These are phyloP conservation scores for Huntiella moniliformis DNA, from an alignment of 2,329 filamentous ascomycete genomes.

Conservation along the genomic window DNA sequence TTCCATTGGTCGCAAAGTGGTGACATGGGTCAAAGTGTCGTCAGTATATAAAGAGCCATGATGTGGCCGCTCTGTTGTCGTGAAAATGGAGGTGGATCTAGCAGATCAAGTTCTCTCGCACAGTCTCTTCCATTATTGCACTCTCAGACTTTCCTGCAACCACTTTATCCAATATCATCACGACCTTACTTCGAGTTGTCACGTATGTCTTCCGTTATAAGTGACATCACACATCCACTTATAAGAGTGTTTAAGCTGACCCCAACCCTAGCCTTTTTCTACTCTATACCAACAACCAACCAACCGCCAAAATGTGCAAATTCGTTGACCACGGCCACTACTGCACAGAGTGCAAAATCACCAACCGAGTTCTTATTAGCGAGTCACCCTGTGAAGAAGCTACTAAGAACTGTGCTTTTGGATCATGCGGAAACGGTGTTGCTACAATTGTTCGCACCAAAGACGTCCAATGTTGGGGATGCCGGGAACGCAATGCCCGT, in stretches of 20 bases:
- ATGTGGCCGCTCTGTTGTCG: too few relatives aligned
- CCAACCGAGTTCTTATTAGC: slow-evolving; percentile 22
- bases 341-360: slow-evolving; percentile 19
- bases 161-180: not conserved
- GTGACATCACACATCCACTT: slow-evolving; percentile 3
- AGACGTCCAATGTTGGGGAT: slow-evolving; percentile 20
- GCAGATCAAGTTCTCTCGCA: too few relatives aligned
- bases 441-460: slow-evolving; percentile 17
- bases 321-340: slow-evolving; percentile 20
- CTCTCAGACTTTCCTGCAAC: too few relatives aligned
- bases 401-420: slow-evolving; percentile 18
- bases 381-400: slow-evolving; percentile 19
- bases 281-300: too few relatives aligned
- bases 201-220: not conserved
- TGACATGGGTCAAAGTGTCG: too few relatives aligned
- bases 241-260: slow-evolving; percentile 14
- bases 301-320: slow-evolving; percentile 19
- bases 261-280: not conserved
- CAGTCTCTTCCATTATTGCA: too few relatives aligned
- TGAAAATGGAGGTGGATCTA: too few relatives aligned
- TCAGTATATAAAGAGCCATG: too few relatives aligned
- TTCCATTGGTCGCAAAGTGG: too few relatives aligned
- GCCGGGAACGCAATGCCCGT: slow-evolving; percentile 12
- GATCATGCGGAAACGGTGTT: slow-evolving; percentile 20
- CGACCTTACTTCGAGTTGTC: not conserved